A percentile compares a stretch with the other conserved stretches of the same genome.
These are phyloP conservation scores for Xylaria polymorpha DNA, from an alignment of 2,329 filamentous ascomycete genomes.

Conservation along the genomic window DNA sequence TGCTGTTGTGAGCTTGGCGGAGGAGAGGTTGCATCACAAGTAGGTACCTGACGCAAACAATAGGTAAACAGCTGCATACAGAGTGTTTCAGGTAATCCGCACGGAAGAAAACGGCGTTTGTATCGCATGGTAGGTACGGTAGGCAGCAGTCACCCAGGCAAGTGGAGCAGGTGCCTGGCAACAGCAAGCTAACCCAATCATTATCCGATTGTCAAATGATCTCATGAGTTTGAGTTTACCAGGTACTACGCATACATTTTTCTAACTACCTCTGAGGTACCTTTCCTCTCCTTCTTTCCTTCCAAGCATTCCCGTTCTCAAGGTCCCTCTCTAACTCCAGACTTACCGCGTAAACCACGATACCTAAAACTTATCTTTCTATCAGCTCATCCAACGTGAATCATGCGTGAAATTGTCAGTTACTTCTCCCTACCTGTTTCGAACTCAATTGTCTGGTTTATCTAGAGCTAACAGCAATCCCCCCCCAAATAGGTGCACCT, in stretches of 20 bases:
- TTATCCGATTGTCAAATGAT: background rate
- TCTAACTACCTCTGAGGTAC: background rate
- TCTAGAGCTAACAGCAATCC: background rate
- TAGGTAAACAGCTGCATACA: too few relatives aligned
- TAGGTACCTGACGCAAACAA: background rate
- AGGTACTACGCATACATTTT: too few relatives aligned
- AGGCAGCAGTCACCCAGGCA: background rate
- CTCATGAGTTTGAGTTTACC: background rate
- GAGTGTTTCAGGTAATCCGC: background rate
- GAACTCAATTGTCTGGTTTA: background rate
- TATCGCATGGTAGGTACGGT: background rate
- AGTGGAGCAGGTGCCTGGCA: background rate
- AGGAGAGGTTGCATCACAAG: background rate
- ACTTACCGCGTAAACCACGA: background rate
- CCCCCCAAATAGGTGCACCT: background rate
- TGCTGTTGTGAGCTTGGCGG: background rate
- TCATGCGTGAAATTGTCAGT: conserved; percentile 10
- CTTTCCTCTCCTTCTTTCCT: background rate
- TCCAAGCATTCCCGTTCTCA: background rate
- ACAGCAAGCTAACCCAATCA: background rate
- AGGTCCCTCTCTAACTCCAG: background rate
- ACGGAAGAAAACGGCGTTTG: background rate
- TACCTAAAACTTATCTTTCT: background rate
- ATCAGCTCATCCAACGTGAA: background rate
- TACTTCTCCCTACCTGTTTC: background rate